Base-by-base conservation (phyloP, 106 monocot species). In the Allium fistulosum region DNA sequence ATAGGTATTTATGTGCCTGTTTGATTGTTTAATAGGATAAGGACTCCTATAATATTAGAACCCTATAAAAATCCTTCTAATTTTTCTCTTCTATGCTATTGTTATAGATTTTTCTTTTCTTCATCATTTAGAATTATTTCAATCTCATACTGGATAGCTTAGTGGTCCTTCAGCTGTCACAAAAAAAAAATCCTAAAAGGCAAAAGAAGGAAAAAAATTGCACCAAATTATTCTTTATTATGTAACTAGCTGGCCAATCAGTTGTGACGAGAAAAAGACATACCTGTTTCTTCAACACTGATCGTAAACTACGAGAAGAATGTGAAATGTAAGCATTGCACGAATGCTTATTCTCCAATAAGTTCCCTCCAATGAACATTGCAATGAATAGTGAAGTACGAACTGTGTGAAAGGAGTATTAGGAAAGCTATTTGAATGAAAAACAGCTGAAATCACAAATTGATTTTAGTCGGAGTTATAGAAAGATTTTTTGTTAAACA, bases 281-380 rank as follows among this genome's bases (percentile, higher is more conserved):
- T 88, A 97, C 96, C 80, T 92, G 75, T 59, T 92, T 84, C 69
- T 72, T 82, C 10, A 97, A 79, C 62, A 87, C 73, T 61, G 96
- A 88, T 58, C 96, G 81, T 61, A 97, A 78, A 75, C 92, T 84
- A 57, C 69, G 78, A 12, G 96, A 92, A 62, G 96, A 97, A 57
- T 78, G 83, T 60, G 96, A 92, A 49, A 97, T 9, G 53, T 82
- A 97, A 65, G 96, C 96, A 81, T 78, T 89, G 62, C 86, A 84
- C 11, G 82, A 82, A 9, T 59, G 60, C 70, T 76, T 81, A 57
- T 82, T 78, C 48, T 69, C 81, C 58, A 49, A 72, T 72, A 79
- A 53, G 45, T 77, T 74, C 26, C 86, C 77, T 48, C 80, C 80
- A 74, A 85, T 59, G 63, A 97, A 97, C 69, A 97, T 62, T 6